Conservation (phyloP, 108 stramenopile genomes). For the Pseudonitzschia pungens region DNA sequence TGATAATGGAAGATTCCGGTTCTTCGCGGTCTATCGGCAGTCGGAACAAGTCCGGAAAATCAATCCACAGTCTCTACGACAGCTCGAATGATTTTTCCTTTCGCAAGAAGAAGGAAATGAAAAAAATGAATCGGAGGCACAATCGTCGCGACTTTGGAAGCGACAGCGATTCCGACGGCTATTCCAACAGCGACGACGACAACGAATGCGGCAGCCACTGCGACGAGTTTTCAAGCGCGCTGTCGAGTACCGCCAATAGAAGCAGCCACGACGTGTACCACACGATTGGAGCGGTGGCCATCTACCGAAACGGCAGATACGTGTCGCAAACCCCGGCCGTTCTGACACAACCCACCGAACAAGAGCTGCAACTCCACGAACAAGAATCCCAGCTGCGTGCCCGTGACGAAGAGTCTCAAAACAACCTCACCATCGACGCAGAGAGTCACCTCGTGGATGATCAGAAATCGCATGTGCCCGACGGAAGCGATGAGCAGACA, state of each 20-base stretch:
- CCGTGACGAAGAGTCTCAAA: neutral
- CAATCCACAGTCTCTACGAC: too few relatives aligned
- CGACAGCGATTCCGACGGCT: neutral
- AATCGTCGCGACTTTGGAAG: neutral
- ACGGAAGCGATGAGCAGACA: too few relatives aligned
- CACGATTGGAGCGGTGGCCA: neutral
- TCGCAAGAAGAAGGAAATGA: neutral
- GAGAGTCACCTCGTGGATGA: neutral
- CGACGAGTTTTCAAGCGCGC: neutral
- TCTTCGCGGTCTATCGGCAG: too few relatives aligned
- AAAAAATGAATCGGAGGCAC: neutral
- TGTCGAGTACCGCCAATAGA: neutral
- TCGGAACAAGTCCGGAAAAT: too few relatives aligned
- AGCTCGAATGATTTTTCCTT: neutral
- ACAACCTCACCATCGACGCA: neutral
- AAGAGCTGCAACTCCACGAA: neutral
- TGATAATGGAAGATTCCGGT: too few relatives aligned
- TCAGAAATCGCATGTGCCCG: neutral
- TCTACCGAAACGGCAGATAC: neutral
- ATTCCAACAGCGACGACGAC: neutral
- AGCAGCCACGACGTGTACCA: neutral
- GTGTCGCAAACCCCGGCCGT: slow-evolving; percentile 3
- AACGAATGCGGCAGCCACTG: neutral
- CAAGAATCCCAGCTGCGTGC: neutral
- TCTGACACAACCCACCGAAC: neutral